Evolutionary conservation across 495 filamentous ascomycete genomes (phyloP).

Genomic region (Evernia prunastri): DNA sequence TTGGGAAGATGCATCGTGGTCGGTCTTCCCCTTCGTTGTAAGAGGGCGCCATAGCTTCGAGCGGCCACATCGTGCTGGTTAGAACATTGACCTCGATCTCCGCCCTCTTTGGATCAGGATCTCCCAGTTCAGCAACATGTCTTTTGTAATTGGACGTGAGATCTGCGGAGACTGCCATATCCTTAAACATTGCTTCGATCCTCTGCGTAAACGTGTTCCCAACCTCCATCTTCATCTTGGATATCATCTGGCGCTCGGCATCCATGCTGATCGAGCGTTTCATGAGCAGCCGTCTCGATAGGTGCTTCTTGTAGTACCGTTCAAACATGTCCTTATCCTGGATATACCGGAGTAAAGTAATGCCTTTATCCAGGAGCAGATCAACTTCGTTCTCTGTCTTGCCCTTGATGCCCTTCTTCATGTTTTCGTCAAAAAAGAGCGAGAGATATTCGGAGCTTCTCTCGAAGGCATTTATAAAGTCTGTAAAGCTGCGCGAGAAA

Average conservation of each 20-base stretch:
- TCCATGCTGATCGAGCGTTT: conserved; percentile 81
- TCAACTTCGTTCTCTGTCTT: conserved; percentile 93
- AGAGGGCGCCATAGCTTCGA: conserved; percentile 69
- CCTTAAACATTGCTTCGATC: conserved; percentile 96
- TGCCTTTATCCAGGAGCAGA: conserved; percentile 78
- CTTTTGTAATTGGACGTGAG: conserved; percentile 68
- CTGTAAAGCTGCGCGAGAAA: conserved; percentile 73
- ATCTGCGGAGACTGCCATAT: conserved; percentile 87
- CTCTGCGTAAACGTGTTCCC: conserved; percentile 90
- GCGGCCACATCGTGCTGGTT: conserved; percentile 90
- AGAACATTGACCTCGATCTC: conserved; percentile 81
- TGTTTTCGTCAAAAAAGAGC: conserved; percentile 93
- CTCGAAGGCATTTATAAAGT: conserved; percentile 83
- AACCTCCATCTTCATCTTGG: conserved; percentile 89
- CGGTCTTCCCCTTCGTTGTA: conserved; percentile 45
- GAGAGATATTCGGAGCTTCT: conserved; percentile 88
- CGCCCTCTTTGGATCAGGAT: conserved; percentile 58
- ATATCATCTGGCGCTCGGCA: conserved; percentile 91
- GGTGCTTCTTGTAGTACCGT: conserved; percentile 96
- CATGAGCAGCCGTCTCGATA: conserved; percentile 77
- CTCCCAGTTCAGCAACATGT: conserved; percentile 57
- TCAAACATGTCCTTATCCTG: conserved; percentile 94
- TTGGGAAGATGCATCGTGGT: conserved; percentile 59
- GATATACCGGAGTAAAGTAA: conserved; percentile 77
- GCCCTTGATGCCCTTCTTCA: conserved; percentile 87